Evolutionary conservation across 441 rosid species (phyloP).

Genomic region (Viola pubescens): DNA sequence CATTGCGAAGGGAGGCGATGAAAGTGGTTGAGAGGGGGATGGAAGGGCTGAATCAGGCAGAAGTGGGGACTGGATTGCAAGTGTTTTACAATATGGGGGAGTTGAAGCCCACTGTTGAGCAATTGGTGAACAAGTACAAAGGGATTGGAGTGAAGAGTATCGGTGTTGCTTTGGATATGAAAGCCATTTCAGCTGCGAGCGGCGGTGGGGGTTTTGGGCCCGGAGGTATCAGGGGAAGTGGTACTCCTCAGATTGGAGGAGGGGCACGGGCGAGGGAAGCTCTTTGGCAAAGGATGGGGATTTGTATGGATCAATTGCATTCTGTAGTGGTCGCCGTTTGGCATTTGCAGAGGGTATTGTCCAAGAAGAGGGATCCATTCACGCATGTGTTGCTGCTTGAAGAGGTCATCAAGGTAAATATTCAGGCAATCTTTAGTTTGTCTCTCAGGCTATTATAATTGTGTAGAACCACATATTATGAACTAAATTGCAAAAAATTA

Average conservation of each 20-base stretch:
- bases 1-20: conserved; percentile 63
- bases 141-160: conserved; percentile 74
- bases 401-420: conserved; percentile 75
- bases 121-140: conserved; percentile 66
- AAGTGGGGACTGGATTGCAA: conserved; percentile 93
- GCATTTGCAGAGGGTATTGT: conserved; percentile 95
- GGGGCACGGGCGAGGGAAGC: conserved; percentile 86
- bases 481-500: too few relatives aligned
- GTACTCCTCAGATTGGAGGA: conserved; percentile 89
- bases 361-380: conserved; percentile 95
- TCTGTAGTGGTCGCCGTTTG: conserved; percentile 75
- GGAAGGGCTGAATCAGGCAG: conserved; percentile 95
- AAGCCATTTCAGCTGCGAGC: conserved; percentile 44
- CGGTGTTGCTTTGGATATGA: conserved; percentile 77
- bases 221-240: conserved; percentile 86
- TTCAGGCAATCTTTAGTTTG: background rate
- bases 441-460: background rate
- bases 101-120: conserved; percentile 65
- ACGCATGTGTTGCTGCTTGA: conserved; percentile 88
- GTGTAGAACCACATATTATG: too few relatives aligned
- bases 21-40: conserved; percentile 80
- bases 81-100: conserved; percentile 94
- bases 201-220: conserved; percentile 59
- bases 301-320: conserved; percentile 82
- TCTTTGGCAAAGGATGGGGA: conserved; percentile 83